These are phyloP conservation scores for Pythium aphanidermatum DNA, from an alignment of 352 stramenopile species.

Conservation along the genomic window DNA sequence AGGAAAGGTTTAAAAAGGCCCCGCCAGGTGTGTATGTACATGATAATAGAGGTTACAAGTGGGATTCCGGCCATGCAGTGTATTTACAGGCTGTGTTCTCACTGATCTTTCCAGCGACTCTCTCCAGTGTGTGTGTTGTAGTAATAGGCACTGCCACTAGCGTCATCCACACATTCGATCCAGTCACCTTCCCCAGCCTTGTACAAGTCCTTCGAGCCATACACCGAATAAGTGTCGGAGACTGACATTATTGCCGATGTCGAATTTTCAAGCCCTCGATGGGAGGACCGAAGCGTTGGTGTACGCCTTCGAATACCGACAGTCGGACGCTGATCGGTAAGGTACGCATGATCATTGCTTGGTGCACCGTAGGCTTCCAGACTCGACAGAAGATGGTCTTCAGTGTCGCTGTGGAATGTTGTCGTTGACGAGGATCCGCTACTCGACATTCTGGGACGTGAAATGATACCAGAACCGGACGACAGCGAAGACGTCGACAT, in stretches of 20 bases:
- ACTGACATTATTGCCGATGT: not conserved
- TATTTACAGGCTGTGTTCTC: conserved; percentile 1
- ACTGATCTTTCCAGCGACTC: conserved; percentile 44
- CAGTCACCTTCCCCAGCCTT: conserved; percentile 31
- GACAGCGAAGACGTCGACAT: conserved; percentile 37
- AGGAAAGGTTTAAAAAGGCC: conserved; percentile 65
- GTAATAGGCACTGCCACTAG: conserved; percentile 49
- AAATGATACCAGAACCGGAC: conserved; percentile 22
- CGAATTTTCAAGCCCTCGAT: no score
- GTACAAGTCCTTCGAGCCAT: no score
- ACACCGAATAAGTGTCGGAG: no score
- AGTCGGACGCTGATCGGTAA: conserved; percentile 21
- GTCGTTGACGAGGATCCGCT: conserved; percentile 26
- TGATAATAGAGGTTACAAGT: not conserved
- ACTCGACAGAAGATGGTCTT: conserved; percentile 17
- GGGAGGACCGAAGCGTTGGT: not conserved
- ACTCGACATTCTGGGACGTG: conserved; percentile 10
- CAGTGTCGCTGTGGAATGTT: conserved; percentile 27
- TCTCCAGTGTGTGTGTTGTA: conserved; percentile 74
- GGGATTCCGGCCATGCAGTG: not conserved
- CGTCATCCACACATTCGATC: conserved; percentile 57
- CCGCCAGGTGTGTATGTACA: no score
- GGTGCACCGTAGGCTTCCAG: conserved; percentile 14
- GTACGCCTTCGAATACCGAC: conserved; percentile 9
- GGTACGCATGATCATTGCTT: conserved; percentile 9